Evolutionary conservation across 2,329 filamentous ascomycete genomes (phyloP).

Genomic region (Diaporthe ilicicola): DNA sequence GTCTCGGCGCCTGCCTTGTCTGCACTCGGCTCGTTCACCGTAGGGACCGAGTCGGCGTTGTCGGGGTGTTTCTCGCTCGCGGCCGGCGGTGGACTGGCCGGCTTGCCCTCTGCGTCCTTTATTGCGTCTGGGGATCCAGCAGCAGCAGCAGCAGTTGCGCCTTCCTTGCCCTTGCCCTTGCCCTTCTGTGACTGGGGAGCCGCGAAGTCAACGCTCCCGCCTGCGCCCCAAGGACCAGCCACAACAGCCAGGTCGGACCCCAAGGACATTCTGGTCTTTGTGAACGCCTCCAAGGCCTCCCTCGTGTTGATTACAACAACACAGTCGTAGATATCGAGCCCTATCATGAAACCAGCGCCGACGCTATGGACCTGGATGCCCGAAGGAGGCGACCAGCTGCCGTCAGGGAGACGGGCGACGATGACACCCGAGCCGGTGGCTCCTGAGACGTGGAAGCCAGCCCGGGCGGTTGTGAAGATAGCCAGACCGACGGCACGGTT

Average conservation of each 20-base stretch:
- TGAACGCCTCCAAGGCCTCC: slow-evolving; percentile 80
- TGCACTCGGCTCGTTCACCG: slow-evolving; percentile 55
- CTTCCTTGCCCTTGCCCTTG: slow-evolving; percentile 35
- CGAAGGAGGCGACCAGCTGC: slow-evolving; percentile 80
- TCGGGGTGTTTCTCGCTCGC: slow-evolving; percentile 34
- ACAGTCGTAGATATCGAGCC: slow-evolving; percentile 89
- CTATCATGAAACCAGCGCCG: slow-evolving; percentile 81
- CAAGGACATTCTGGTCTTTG: slow-evolving; percentile 76
- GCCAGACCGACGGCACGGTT: slow-evolving; percentile 72
- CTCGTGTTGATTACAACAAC: slow-evolving; percentile 85
- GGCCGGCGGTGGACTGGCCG: background rate
- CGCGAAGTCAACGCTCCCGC: slow-evolving; percentile 74
- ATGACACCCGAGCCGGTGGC: slow-evolving; percentile 73
- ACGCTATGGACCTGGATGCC: slow-evolving; percentile 85
- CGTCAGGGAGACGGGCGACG: slow-evolving; percentile 68
- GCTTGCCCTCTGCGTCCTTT: slow-evolving; percentile 29
- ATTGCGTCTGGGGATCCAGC: slow-evolving; percentile 23
- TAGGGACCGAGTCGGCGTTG: slow-evolving; percentile 34
- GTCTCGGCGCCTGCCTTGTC: slow-evolving; percentile 57
- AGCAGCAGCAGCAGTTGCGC: background rate
- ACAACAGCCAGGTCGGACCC: slow-evolving; percentile 82
- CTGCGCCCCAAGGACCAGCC: slow-evolving; percentile 74
- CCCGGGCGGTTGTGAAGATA: slow-evolving; percentile 76
- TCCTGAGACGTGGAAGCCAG: slow-evolving; percentile 72
- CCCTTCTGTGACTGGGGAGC: slow-evolving; percentile 37